Percentiles rank a stretch among this genome's conserved stretches.
Conservation (phyloP, 257 asterid species). For the Osmanthus fragrans region DNA sequence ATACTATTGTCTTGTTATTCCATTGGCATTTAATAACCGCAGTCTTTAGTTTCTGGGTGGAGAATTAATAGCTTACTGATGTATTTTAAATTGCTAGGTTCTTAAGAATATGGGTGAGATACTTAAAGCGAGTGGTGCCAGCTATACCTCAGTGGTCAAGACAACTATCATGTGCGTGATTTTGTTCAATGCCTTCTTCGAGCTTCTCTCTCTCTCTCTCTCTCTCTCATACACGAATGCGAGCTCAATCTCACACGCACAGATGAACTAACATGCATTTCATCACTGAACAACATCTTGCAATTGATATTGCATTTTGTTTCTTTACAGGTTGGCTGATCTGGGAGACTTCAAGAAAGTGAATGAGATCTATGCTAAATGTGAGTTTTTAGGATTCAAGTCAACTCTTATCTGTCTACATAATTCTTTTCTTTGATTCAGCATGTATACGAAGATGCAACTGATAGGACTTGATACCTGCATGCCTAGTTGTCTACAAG, state of each 20-base stretch:
- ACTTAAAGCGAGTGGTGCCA: slow-evolving; percentile 87
- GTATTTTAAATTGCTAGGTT: slow-evolving; percentile 41
- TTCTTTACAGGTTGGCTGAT: slow-evolving; percentile 84
- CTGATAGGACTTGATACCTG: not conserved
- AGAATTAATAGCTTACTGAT: not conserved
- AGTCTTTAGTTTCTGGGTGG: not conserved
- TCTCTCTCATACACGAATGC: not conserved
- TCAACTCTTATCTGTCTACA: not conserved
- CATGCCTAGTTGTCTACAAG: not conserved
- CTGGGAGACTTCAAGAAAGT: slow-evolving; percentile 92
- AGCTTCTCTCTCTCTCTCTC: slow-evolving; percentile 8
- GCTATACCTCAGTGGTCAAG: slow-evolving; percentile 94
- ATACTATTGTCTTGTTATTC: not conserved
- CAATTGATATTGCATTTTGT: slow-evolving; percentile 17
- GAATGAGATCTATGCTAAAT: slow-evolving; percentile 90
- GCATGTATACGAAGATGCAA: not conserved
- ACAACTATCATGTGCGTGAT: slow-evolving; percentile 85
- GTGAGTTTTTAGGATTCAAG: slow-evolving; percentile 50
- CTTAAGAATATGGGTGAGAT: slow-evolving; percentile 97
- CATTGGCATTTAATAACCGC: not conserved
- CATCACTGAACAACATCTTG: slow-evolving; percentile 5
- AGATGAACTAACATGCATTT: not conserved
- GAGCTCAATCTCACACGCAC: not conserved
- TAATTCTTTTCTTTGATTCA: not conserved
- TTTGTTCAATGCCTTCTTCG: slow-evolving; percentile 8